Evolutionary conservation across 352 stramenopile species (phyloP), one percentile per base, ranked within the genome.

Genomic region (Phytopythium boreale): DNA sequence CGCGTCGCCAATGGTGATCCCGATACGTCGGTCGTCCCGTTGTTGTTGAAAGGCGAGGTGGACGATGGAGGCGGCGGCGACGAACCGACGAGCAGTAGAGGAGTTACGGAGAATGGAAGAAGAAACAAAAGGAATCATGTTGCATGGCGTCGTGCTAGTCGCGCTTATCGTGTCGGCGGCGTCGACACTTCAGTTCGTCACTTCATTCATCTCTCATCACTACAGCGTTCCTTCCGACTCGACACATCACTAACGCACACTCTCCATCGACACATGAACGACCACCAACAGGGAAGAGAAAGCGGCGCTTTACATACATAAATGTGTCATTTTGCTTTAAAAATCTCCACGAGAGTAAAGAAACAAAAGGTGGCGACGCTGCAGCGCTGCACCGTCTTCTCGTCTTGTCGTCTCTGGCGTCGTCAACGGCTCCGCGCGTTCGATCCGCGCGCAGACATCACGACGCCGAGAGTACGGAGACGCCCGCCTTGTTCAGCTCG

Each of bases 381-480:
- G n/a, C n/a, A n/a, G n/a, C n/a, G n/a, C n/a, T n/a, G n/a, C n/a
- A n/a, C n/a, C n/a, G 19, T 49, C 41, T 20, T 17, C 19, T n/a
- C 27, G 50, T 14, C 50, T 2, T 14, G 0, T 36, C 27, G 7
- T 15, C 31, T 3, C 27, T 22, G 5, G 52, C 52, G 31, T 9
- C 31, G 20, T 29, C 29, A 17, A 29, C 1, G 52, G 4, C 49
- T 17, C 11, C 52, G n/a, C 52, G 55, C 55, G 55, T 61, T 61
- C 55, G 55, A 61, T 61, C 55, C 55, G 55, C 55, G 34, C 24
- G 34, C n/a, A 10, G 36, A 2, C 55, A 10, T 15, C 55, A 2
- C 9, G 37, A 2, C 20, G 15, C 12, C 36, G n/a, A 24, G 10
- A 0, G 26, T 9, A 39, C 26, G 15, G 24, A 10, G 15, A 10